Evolutionary conservation across 495 filamentous ascomycete genomes (phyloP), one percentile per base, ranked within the genome.

Genomic region (Hypoxylon intermedium): DNA sequence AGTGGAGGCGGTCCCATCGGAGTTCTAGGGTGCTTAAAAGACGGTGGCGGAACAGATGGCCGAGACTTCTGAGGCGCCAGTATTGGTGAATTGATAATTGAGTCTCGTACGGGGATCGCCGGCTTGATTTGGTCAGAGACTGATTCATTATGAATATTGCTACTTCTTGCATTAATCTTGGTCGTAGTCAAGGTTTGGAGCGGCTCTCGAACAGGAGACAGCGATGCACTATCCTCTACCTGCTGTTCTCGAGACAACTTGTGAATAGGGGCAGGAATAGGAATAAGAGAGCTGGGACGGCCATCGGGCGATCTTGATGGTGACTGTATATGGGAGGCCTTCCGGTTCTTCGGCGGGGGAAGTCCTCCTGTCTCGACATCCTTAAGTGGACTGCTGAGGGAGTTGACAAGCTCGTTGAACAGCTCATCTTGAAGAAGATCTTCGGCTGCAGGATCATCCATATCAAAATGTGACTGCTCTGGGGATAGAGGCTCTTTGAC

Each of bases 1-100:
- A 51, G 20, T 6, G 53, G 59, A 45, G 63, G 55, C 38, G 60
- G 60, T 43, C 56, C 64, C 57, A 63, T 67, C 16, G 60, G 49
- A 9, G 50, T 65, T 47, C 38, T 59, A 4, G 56, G 60, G 12
- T 42, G 53, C 18, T 24, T 44, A 18, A 67, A 70, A 16, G 60
- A 38, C 16, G 60, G 38, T 24, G 31, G 0, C 18, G 46, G 20
- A 13, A 33, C 16, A 33, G 44, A 41, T 12, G 31, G 21, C 34
- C 53, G 62, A 6, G 20, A n/a, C 23, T 9, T 45, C n/a, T 30
- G 44, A 13, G 52, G 11, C n/a, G 31, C 18, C 11, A 28, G 31
- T 12, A 18, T 18, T 38, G 42, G 36, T 5, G 58, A 16, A 12
- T 58, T 24, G 16, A 12, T 11, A 9, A 19, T 36, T 13, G 15